Evolutionary conservation across 768 basidiomycete species (phyloP), one percentile per base, ranked within the genome.

Genomic region (Cystobasidium tubakii): DNA sequence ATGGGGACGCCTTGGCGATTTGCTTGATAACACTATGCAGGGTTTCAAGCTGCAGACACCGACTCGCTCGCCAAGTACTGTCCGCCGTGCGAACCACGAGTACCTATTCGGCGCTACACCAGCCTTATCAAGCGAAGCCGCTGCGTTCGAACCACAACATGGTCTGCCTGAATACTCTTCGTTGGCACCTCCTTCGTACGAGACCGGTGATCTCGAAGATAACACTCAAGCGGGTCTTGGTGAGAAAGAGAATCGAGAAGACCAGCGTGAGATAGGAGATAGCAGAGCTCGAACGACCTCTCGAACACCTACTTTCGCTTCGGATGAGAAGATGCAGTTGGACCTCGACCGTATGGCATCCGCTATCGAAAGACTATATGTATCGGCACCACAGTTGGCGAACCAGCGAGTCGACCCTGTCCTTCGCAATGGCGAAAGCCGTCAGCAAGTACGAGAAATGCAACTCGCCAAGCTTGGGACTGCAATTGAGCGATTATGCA

Each of bases 351-450:
- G 86, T 13, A 87, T 98, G 55, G 87, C 90, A 0, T 85, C 86
- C 80, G 93, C 96, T 34, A 94, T 99, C 77, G 93, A 95, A 80
- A 84, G 92, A 43, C 83, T 97, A 13, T 91, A 96, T 80, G 81
- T 86, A 9, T 90, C 89, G 34, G 87, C 92, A 0, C 94, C 95
- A 0, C 93, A 95, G 80, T 81, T 97, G 50, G 87, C 89, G 74
- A 89, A 94, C 79, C 95, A 99, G 81, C 87, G 96, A 0, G 92
- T 90, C n/a, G 93, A 94, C 80, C 25, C 53, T 17, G 33, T 71
- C 12, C 53, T 21, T 33, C 86, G 95, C 55, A 88, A 88, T 46
- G 73, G 64, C 53, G 0, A 39, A 27, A 66, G 71, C 78, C 85
- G 84, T 4, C 82, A 86, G 29, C 90, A 91, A 79, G 77, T 88